These are phyloP conservation scores for Craterostigma plantagineum DNA, from an alignment of 257 asterid genomes.

Conservation along the genomic window DNA sequence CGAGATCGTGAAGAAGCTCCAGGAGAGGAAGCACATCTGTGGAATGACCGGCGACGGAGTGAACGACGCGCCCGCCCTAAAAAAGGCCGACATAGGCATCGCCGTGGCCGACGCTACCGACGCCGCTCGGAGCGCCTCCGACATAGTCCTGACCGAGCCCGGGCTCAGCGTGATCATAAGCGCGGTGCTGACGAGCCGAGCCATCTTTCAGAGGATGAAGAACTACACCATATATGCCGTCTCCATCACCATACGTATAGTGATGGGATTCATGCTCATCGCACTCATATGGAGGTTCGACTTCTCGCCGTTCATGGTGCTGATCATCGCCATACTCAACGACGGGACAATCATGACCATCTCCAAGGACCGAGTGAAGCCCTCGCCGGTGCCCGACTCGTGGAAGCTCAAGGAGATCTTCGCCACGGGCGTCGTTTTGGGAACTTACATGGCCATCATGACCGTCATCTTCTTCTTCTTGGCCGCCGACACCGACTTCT, in stretches of 20 bases:
- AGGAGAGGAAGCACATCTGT: conserved; percentile 60
- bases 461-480: conserved; percentile 69
- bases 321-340: conserved; percentile 70
- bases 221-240: conserved; percentile 83
- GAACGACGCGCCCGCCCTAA: conserved; percentile 81
- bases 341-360: conserved; percentile 96
- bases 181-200: conserved; percentile 81
- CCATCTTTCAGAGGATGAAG: conserved; percentile 90
- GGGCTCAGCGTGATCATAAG: conserved; percentile 75
- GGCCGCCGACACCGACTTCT: conserved; percentile 52
- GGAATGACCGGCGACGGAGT: conserved; percentile 97
- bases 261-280: conserved; percentile 75
- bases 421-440: conserved; percentile 74
- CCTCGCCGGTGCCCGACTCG: conserved; percentile 83
- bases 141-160: conserved; percentile 82
- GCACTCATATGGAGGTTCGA: conserved; percentile 85
- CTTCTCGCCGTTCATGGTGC: conserved; percentile 87
- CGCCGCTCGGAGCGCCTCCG: conserved; percentile 79
- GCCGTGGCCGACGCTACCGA: conserved; percentile 93
- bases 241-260: conserved; percentile 79
- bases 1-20: conserved; percentile 76
- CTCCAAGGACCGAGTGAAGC: conserved; percentile 72
- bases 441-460: conserved; percentile 67
- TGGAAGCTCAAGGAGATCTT: conserved; percentile 92
- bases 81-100: conserved; percentile 76